A percentile compares a stretch with the other conserved stretches of the same genome.
phyloP scores from a whole-genome alignment of 257 asterid species.

The Parsonsia alboflavescens region DNA sequence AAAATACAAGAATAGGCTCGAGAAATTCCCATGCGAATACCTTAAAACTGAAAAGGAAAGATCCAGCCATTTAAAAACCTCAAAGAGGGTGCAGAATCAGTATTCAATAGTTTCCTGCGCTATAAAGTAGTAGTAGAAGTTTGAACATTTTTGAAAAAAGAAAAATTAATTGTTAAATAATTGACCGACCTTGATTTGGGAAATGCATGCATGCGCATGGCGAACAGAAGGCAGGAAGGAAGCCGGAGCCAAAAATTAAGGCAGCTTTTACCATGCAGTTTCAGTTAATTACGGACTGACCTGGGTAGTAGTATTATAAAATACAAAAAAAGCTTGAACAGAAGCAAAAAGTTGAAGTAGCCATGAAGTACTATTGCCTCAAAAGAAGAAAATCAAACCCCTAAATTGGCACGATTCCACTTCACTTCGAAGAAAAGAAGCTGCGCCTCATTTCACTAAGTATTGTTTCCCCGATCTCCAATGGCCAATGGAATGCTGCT shows the following conservation, averaged over 20 bases:
- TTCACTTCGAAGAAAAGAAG: neutral
- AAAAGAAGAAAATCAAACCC: conserved; percentile 5
- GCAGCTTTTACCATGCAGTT: conserved; percentile 22
- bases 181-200: no score
- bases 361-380: no score
- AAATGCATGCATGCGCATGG: neutral
- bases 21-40: neutral
- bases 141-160: no score
- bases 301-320: no score
- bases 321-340: no score
- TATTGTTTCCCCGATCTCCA: neutral
- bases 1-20: neutral
- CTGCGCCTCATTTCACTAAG: neutral
- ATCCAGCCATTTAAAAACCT: neutral
- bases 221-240: neutral
- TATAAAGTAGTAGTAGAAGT: no score
- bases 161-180: no score
- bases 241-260: conserved; percentile 24
- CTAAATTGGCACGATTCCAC: neutral
- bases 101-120: neutral
- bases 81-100: neutral
- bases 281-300: conserved; percentile 34
- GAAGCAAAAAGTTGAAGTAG: conserved; percentile 2
- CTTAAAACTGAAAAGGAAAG: neutral
- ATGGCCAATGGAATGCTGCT: neutral